These are phyloP conservation scores for Cylindrodendrum hubeiense DNA, from an alignment of 2,329 filamentous ascomycete genomes.

Conservation along the genomic window DNA sequence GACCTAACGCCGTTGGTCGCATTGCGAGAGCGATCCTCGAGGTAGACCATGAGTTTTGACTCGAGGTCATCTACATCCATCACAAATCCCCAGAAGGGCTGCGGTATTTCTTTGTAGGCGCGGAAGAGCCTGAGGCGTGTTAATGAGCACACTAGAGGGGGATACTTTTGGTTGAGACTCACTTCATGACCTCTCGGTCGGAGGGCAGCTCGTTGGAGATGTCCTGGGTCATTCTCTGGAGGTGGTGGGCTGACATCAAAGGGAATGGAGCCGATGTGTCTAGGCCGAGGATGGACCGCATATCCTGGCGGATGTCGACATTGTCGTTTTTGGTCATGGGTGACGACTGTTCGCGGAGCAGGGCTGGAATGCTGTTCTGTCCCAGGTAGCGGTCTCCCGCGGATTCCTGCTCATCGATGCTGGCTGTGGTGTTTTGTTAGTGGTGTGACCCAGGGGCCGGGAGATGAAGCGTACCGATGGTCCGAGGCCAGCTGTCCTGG, in stretches of 20 bases:
- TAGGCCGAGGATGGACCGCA: slow-evolving; percentile 74
- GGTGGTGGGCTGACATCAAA: slow-evolving; percentile 73
- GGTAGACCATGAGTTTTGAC: slow-evolving; percentile 72
- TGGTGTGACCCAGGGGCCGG: slow-evolving; percentile 25
- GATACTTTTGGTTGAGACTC: slow-evolving; percentile 43
- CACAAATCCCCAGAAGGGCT: slow-evolving; percentile 77
- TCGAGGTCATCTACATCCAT: slow-evolving; percentile 76
- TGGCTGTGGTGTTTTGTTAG: slow-evolving; percentile 50
- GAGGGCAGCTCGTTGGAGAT: slow-evolving; percentile 73
- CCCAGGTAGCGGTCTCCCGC: slow-evolving; percentile 72
- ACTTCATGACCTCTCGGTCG: slow-evolving; percentile 77
- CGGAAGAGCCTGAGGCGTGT: slow-evolving; percentile 66
- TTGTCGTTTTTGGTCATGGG: slow-evolving; percentile 64
- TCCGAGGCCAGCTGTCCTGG: slow-evolving; percentile 57
- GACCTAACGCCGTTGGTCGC: slow-evolving; percentile 60
- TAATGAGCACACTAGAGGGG: slow-evolving; percentile 15
- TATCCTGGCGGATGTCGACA: slow-evolving; percentile 72
- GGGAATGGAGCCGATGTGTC: slow-evolving; percentile 76
- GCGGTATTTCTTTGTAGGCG: slow-evolving; percentile 75
- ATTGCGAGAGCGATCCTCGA: slow-evolving; percentile 72
- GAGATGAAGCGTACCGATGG: slow-evolving; percentile 51
- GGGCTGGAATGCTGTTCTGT: slow-evolving; percentile 76
- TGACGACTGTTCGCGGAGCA: slow-evolving; percentile 71
- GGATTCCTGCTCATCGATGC: slow-evolving; percentile 65
- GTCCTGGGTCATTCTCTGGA: slow-evolving; percentile 70